Base-by-base conservation (phyloP, 139 green algal genomes). In the Choricystis sp. region DNA sequence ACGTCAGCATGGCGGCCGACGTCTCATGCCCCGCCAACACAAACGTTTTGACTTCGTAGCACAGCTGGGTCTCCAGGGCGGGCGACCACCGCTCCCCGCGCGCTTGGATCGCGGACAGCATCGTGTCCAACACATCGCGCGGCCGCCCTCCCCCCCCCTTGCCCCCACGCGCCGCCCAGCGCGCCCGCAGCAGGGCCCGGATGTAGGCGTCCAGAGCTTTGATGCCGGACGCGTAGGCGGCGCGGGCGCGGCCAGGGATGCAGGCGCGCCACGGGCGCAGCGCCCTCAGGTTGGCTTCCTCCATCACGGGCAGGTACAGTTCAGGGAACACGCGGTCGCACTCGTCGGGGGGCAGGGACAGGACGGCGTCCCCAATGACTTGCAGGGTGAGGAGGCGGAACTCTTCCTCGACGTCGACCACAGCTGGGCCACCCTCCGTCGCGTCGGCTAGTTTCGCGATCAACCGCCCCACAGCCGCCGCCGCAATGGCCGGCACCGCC, bases 21-120 rank as follows among this genome's bases (percentile, higher is more conserved):
- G 90, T 97, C 72, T 97, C 90, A 69, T 97, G 90, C 2, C 90
- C 90, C 20, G 90, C 90, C 64, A 97, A 75, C 69, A 97, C 68
- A 63, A 97, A 95, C 2, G 90, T 97, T 78, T 96, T 97, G 29
- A 96, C 74, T 80, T 97, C 90, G 70, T 87, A 96, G 74, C 86
- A 95, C 69, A 96, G 78, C 83, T 97, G 90, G 31, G 62, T 67
- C 70, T 94, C 84, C 26, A 87, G 72, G 9, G 65, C 77, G 1
- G 69, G 3, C 29, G 59, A 77, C 83, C 83, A 93, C 49, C 62
- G 61, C 30, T 78, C 72, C 26, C 83, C 86, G 2, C 68, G 31
- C 26, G 74, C 76, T 72, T 87, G 69, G 56, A 74, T 29, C 2
- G n/a, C 2, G 1, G 70, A 68, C 57, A 95, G 67, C 26, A 95